These are phyloP conservation scores for Deinandra increscens DNA, from an alignment of 129 eudicot genomes.

Conservation along the genomic window DNA sequence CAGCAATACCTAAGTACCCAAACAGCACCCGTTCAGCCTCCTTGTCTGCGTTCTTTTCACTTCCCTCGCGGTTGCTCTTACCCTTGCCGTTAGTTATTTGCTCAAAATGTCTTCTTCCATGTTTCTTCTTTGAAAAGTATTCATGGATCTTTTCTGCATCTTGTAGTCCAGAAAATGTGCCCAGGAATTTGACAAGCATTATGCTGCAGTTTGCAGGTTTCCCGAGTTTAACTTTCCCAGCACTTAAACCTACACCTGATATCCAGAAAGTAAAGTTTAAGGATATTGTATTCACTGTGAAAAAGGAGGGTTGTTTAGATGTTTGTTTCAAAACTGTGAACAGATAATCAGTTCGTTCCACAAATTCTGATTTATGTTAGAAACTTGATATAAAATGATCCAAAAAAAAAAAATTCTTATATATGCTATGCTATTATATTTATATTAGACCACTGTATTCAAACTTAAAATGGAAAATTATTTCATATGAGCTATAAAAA, in stretches of 20 bases:
- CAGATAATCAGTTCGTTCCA: neutral
- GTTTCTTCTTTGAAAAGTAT: conserved; percentile 53
- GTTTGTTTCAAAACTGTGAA: neutral
- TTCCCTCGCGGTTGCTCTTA: conserved; percentile 14
- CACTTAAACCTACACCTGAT: conserved; percentile 51
- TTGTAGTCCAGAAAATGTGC: conserved; percentile 62
- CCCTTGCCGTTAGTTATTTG: conserved; percentile 28
- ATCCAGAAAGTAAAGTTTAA: neutral
- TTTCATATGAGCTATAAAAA: neutral
- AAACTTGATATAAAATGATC: neutral
- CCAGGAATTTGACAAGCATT: conserved; percentile 57
- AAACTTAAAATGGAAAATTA: neutral
- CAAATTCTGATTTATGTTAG: neutral
- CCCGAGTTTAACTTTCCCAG: conserved; percentile 54
- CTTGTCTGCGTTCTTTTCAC: conserved; percentile 30
- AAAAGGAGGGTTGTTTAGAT: neutral
- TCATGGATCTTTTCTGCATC: conserved; percentile 58
- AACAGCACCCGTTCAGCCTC: conserved; percentile 40
- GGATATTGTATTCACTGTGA: neutral
- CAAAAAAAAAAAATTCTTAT: neutral
- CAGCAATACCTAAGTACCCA: conserved; percentile 71
- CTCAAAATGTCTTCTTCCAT: conserved; percentile 50
- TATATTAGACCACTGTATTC: too few species aligned
- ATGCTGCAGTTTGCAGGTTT: conserved; percentile 40
- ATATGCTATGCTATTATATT: too few species aligned